Evolutionary conservation across 805 yeast species (phyloP), one percentile per base, ranked within the genome.

Genomic region (Candida vaughaniae): DNA sequence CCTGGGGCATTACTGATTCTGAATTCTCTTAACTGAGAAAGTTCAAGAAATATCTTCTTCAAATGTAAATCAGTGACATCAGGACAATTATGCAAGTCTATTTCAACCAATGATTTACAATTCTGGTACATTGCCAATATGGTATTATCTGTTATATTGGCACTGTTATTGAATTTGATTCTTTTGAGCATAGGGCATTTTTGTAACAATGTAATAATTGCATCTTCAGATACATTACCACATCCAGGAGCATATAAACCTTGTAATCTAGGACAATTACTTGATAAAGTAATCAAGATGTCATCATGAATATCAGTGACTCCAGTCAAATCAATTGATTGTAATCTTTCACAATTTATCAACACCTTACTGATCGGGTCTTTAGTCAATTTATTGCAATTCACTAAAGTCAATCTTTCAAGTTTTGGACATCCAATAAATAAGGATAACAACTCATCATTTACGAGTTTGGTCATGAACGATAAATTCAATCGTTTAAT

Each of bases 231-330:
- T 3, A 91, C 81, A n/a, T 67, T 61, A 25, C 76, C 77, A 39
- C 96, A 89, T 5, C 85, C 86, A 1, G 95, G 90, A 0, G 93
- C 93, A 56, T 89, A 90, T 31, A 90, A 66, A 1, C 96, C 96
- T 62, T 91, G 97, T 30, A 91, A 68, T 31, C 91, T 66, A 25
- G 77, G 74, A 58, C 96, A 90, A 51, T 77, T 72, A 6, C 55
- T 54, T 3, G 96, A 88, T 46, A 91, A 68, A 5, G 85, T 78
- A 19, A 61, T 48, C 41, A 88, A 77, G 4, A 89, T 78, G 29
- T 73, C 78, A 64, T 90, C 96, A 38, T 68, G 72, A 36, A 68
- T 61, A 43, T 74, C 78, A 29, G 70, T 71, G 4, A 87, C 83
- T 6, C 93, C 93, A 0, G 96, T 82, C 49, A 91, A 71, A 62